Evolutionary conservation across 192 early-diverging fungal genomes (phyloP), one percentile per base, ranked within the genome.

Genomic region (Helicostylum pulchrum): DNA sequence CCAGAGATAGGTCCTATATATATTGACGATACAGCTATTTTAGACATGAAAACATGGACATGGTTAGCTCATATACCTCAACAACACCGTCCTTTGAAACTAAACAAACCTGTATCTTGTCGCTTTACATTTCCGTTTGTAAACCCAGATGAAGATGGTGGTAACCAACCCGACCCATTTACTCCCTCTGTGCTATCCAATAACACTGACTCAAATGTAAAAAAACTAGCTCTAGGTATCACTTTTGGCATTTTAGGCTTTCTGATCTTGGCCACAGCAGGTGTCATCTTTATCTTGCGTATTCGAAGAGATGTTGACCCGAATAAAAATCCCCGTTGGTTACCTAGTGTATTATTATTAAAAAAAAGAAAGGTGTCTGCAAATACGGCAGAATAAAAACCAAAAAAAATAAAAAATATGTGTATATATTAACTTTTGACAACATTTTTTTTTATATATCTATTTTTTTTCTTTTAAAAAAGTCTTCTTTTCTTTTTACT

Each of bases 231-330:
- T 1, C 30, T 67, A 2, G 65, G 65, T 7, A 67, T 67, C 7
- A 51, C 46, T 0, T 60, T 67, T 67, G 65, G 65, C 7, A n/a
- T 60, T 9, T n/a, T 60, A 7, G 65, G 65, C n/a, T 56, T 60
- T 10, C 11, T 67, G n/a, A 11, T 62, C 8, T 36, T 67, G 9
- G 36, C 34, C 1, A 47, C 32, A 45, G 56, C 47, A 7, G 14
- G 30, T n/a, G 47, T 31, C 7, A 10, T 48, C 19, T 67, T 59
- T 39, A 20, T 67, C 19, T 42, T 17, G 7, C 20, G 57, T 11
- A 49, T 49, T 30, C 23, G 65, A n/a, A 49, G 36, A 42, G 23
- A 67, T 19, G 65, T 56, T 34, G 55, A 51, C 48, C 12, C 57
- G 2, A 20, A 43, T 15, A 52, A 26, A 9, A 67, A 51, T 8